These are phyloP conservation scores for Starmerella gropengiesseri DNA, from an alignment of 805 yeast genomes.

Conservation along the genomic window DNA sequence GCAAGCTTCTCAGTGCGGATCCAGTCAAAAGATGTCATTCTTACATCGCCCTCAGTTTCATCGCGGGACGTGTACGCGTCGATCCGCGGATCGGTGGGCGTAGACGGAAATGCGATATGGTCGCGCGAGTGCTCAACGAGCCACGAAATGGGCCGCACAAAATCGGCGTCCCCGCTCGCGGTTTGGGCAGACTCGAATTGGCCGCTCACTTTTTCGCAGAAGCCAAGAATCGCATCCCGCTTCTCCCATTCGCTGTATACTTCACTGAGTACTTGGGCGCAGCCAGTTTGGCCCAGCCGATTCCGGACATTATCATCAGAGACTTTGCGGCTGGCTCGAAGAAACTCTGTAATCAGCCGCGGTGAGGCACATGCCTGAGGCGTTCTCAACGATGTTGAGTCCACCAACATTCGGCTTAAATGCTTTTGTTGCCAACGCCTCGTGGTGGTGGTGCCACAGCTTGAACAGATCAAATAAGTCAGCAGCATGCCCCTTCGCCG, in stretches of 20 bases:
- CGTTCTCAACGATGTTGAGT: conserved; percentile 7
- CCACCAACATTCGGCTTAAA: background rate
- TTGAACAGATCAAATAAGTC: too few relatives aligned
- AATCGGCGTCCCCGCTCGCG: conserved; percentile 1
- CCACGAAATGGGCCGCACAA: conserved; percentile 12
- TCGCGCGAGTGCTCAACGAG: conserved; percentile 23
- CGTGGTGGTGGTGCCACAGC: too few relatives aligned
- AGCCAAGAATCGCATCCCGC: conserved; percentile 19
- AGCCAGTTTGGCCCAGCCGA: conserved; percentile 24
- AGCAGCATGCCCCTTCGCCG: too few relatives aligned
- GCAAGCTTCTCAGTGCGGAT: conserved; percentile 17
- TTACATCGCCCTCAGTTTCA: conserved; percentile 13
- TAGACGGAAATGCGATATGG: conserved; percentile 18
- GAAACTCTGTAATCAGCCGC: conserved; percentile 24
- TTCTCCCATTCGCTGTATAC: conserved; percentile 20
- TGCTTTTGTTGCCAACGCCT: background rate
- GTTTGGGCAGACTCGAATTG: conserved; percentile 6
- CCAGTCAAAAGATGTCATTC: conserved; percentile 14
- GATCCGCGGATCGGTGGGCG: conserved; percentile 23
- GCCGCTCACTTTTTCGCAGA: conserved; percentile 17
- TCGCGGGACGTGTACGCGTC: conserved; percentile 25
- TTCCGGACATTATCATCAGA: conserved; percentile 28
- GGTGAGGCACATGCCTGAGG: conserved; percentile 23
- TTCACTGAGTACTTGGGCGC: conserved; percentile 16
- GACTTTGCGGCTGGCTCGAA: conserved; percentile 25